Conservation (phyloP, 495 filamentous ascomycete species). For the Daldinia bambusicola region DNA sequence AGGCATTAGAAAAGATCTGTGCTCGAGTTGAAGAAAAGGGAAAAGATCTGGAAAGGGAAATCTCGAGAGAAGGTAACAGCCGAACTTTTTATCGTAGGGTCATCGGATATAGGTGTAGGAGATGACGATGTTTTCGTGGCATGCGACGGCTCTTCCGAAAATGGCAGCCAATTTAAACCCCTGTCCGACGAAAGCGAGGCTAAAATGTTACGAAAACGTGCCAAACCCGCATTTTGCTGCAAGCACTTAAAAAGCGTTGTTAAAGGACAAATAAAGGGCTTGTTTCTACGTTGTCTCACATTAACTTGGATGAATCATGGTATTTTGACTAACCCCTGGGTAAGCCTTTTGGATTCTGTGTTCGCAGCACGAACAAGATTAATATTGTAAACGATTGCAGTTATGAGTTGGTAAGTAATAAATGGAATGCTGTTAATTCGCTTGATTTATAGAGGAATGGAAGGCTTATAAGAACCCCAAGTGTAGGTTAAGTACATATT, state of each 20-base stretch:
- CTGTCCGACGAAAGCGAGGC: conserved; percentile 22
- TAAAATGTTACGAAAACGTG: conserved; percentile 33
- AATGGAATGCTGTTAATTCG: neutral
- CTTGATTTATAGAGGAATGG: too few species aligned
- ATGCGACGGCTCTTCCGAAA: conserved; percentile 23
- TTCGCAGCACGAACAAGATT: neutral
- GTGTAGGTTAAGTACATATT: neutral
- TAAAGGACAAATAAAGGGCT: conserved; percentile 7
- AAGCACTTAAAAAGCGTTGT: conserved; percentile 37
- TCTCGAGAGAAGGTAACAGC: neutral
- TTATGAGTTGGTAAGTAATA: neutral
- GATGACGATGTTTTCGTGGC: conserved; percentile 6
- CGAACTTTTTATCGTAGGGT: conserved; percentile 19
- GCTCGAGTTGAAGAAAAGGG: neutral
- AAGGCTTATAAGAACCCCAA: too few species aligned
- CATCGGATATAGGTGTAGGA: neutral
- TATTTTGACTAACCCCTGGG: neutral
- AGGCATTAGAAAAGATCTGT: neutral
- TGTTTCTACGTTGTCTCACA: conserved; percentile 12
- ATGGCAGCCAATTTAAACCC: conserved; percentile 44
- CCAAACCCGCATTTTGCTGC: conserved; percentile 40
- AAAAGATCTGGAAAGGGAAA: neutral
- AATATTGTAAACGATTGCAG: neutral
- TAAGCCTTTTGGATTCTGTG: neutral
- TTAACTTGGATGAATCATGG: neutral